phyloP scores from a whole-genome alignment of 805 yeast genomes.

The Candida maesae region DNA sequence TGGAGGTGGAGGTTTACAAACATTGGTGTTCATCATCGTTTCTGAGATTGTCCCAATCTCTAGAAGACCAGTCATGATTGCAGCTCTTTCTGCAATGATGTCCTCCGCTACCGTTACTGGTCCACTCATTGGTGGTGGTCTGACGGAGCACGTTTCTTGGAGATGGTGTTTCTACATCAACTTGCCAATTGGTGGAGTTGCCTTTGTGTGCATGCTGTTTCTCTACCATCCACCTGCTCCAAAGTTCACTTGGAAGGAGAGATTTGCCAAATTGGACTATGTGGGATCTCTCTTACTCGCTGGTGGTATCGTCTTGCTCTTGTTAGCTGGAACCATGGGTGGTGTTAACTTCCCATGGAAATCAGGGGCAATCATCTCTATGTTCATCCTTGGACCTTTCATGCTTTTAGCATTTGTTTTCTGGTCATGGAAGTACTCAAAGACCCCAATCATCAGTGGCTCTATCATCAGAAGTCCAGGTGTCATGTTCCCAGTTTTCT shows the following conservation, averaged over 20 bases:
- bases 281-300: conserved; percentile 42
- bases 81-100: conserved; percentile 30
- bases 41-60: conserved; percentile 44
- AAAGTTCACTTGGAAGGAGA: conserved; percentile 33
- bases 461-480: background rate
- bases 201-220: conserved; percentile 33
- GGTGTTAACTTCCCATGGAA: conserved; percentile 50
- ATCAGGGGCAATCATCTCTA: conserved; percentile 46
- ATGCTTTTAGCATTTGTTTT: background rate
- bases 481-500: background rate
- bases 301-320: conserved; percentile 40
- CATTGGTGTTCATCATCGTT: conserved; percentile 51
- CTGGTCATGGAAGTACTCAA: conserved; percentile 5
- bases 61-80: conserved; percentile 20
- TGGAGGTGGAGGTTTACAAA: conserved; percentile 67
- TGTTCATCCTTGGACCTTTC: conserved; percentile 21
- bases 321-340: conserved; percentile 52
- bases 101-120: conserved; percentile 53
- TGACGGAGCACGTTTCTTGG: conserved; percentile 57
- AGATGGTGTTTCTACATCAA: conserved; percentile 69
- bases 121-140: conserved; percentile 65
- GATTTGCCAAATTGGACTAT: conserved; percentile 44
- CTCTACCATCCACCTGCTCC: conserved; percentile 44
- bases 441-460: conserved; percentile 25
- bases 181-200: conserved; percentile 52